Evolutionary conservation across 805 yeast genomes (phyloP).

Genomic region (Candida takata): DNA sequence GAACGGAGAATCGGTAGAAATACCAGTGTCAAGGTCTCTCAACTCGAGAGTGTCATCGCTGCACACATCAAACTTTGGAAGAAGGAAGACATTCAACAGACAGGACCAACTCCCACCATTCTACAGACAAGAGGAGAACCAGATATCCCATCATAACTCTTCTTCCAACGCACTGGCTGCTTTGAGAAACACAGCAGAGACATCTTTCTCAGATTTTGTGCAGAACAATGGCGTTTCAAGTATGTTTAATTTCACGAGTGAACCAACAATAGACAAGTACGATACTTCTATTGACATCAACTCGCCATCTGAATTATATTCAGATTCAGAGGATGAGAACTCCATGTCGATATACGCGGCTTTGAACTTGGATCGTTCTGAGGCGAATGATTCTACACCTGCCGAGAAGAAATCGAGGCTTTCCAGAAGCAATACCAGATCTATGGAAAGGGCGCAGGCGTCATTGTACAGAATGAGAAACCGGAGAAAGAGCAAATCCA

Average conservation of each 20-base stretch:
- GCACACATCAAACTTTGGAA: constrained; percentile 22
- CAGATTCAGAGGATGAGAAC: constrained; percentile 50
- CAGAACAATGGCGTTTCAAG: constrained; percentile 15
- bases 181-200: constrained; percentile 8
- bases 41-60: constrained; percentile 20
- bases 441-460: constrained; percentile 60
- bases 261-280: constrained; percentile 8
- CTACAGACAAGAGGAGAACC: constrained; percentile 7
- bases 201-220: constrained; percentile 22
- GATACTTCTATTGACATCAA: constrained; percentile 3
- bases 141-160: not conserved
- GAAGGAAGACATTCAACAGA: constrained; percentile 19
- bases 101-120: constrained; percentile 10
- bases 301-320: constrained; percentile 2
- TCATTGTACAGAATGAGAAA: constrained; percentile 54
- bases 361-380: constrained; percentile 30
- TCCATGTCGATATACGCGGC: constrained; percentile 63
- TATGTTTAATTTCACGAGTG: constrained; percentile 19
- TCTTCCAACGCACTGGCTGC: not conserved
- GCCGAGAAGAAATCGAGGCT: constrained; percentile 27
- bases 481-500: constrained; percentile 47
- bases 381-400: constrained; percentile 24
- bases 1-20: constrained; percentile 73
- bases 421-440: constrained; percentile 35
- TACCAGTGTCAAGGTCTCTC: constrained; percentile 34